Percentiles rank a stretch among this genome's conserved stretches.
Conservation (phyloP, 202 grass and related monocot genomes). For the Elaeis oleifera region DNA sequence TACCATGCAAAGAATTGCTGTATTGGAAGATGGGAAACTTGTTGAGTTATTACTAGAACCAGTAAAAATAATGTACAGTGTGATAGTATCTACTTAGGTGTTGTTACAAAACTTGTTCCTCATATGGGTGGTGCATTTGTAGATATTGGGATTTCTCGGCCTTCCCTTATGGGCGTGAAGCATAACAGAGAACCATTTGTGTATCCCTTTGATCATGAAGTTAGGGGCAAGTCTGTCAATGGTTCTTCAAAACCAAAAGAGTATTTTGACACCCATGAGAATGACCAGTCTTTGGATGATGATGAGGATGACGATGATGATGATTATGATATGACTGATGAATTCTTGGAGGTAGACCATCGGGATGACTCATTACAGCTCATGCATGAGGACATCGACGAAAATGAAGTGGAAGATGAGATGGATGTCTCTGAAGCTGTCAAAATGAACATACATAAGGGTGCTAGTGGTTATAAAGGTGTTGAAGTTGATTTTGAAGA, state of each 20-base stretch:
- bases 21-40: conserved; percentile 78
- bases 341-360: conserved; percentile 24
- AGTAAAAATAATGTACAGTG: conserved; percentile 84
- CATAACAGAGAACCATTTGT: conserved; percentile 79
- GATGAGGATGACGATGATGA: neutral
- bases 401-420: conserved; percentile 30
- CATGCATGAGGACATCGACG: conserved; percentile 21
- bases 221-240: conserved; percentile 28
- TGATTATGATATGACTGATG: conserved; percentile 9
- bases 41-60: conserved; percentile 87
- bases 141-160: conserved; percentile 71
- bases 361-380: conserved; percentile 36
- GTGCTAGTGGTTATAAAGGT: conserved; percentile 28
- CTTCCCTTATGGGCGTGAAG: conserved; percentile 75
- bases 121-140: conserved; percentile 93
- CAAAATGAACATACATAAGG: conserved; percentile 27
- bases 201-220: conserved; percentile 49
- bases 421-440: conserved; percentile 23
- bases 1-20: conserved; percentile 86
- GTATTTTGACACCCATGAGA: conserved; percentile 5
- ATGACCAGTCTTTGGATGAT: conserved; percentile 3
- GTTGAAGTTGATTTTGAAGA: conserved; percentile 37
- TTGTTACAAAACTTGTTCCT: conserved; percentile 76
- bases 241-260: conserved; percentile 11
- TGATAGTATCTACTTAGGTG: conserved; percentile 91